Percentiles rank a stretch among this genome's conserved stretches.
phyloP scores from a whole-genome alignment of 225 moss, liverwort and hornwort genomes.

The Marchantia polymorpha region DNA sequence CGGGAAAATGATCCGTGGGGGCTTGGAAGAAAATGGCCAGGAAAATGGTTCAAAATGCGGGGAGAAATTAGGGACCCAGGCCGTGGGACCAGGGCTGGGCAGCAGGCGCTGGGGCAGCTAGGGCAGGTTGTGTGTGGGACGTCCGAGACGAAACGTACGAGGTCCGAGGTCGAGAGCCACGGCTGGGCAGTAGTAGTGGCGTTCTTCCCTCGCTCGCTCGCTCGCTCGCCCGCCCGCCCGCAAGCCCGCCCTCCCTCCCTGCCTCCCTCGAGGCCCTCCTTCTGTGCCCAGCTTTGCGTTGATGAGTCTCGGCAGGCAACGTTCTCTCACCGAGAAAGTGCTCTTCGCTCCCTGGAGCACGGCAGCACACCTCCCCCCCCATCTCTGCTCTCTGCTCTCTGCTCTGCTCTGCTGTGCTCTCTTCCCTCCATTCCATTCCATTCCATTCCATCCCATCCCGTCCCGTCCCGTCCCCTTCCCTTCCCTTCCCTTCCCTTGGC shows the following conservation, averaged over 20 bases:
- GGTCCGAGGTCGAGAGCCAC: background rate
- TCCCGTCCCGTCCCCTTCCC: background rate
- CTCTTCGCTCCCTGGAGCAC: slow-evolving; percentile 20
- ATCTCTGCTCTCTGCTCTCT: too few species aligned
- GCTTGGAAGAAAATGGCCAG: background rate
- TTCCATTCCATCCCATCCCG: background rate
- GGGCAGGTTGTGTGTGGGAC: background rate
- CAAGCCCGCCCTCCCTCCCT: background rate
- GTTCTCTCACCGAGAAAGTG: slow-evolving; percentile 21
- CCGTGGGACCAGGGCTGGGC: background rate
- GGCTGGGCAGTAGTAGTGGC: background rate
- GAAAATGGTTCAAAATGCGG: background rate
- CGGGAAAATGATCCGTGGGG: slow-evolving; percentile 17
- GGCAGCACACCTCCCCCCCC: slow-evolving; percentile 8
- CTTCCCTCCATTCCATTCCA: background rate
- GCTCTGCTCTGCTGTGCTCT: background rate
- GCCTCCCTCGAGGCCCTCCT: slow-evolving; percentile 4
- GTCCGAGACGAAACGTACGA: slow-evolving; percentile 1
- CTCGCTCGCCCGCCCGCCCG: background rate
- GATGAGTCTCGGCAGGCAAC: slow-evolving; percentile 12
- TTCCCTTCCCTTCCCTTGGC: background rate
- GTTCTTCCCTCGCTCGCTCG: background rate
- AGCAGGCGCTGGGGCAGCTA: background rate
- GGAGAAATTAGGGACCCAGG: background rate
- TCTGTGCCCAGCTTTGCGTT: slow-evolving; percentile 15